phyloP scores from a whole-genome alignment of 1,139 yeast species.

The Yamadazyma triangularis region DNA sequence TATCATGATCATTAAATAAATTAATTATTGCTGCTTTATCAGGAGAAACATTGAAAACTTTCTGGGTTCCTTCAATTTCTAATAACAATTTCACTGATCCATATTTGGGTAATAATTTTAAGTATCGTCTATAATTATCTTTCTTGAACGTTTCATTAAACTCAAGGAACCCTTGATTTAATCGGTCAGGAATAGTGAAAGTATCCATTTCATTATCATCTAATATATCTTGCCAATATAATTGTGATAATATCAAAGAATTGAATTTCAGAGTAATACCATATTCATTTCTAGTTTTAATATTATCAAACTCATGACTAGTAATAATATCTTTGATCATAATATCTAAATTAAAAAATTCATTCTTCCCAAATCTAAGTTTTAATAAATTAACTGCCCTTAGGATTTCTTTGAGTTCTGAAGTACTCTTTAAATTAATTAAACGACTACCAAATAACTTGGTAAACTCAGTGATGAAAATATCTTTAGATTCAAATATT shows the following conservation, averaged over 20 bases:
- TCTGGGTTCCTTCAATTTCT: slow-evolving; percentile 15
- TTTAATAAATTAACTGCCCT: slow-evolving; percentile 52
- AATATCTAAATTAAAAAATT: slow-evolving; percentile 68
- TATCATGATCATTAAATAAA: slow-evolving; percentile 41
- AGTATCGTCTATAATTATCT: slow-evolving; percentile 52
- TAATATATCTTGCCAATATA: slow-evolving; percentile 50
- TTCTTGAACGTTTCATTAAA: slow-evolving; percentile 41
- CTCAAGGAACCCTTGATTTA: slow-evolving; percentile 32
- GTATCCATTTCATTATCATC: slow-evolving; percentile 29
- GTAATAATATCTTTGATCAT: slow-evolving; percentile 77
- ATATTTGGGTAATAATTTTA: slow-evolving; percentile 54
- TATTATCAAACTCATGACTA: slow-evolving; percentile 27
- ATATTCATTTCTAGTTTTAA: slow-evolving; percentile 4
- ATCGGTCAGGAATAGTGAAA: slow-evolving; percentile 43
- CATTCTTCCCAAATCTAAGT: slow-evolving; percentile 60
- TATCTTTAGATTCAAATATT: slow-evolving; percentile 74
- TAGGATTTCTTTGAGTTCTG: slow-evolving; percentile 38
- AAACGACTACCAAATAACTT: slow-evolving; percentile 61
- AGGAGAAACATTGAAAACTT: slow-evolving; percentile 53
- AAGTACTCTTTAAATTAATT: slow-evolving; percentile 37
- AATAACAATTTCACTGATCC: slow-evolving; percentile 64
- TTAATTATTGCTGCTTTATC: slow-evolving; percentile 65
- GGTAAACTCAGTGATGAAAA: slow-evolving; percentile 68
- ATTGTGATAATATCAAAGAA: slow-evolving; percentile 39
- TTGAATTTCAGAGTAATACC: slow-evolving; percentile 16